phyloP scores from a whole-genome alignment of 768 basidiomycete genomes.

The Amanita pseudoporphyria region DNA sequence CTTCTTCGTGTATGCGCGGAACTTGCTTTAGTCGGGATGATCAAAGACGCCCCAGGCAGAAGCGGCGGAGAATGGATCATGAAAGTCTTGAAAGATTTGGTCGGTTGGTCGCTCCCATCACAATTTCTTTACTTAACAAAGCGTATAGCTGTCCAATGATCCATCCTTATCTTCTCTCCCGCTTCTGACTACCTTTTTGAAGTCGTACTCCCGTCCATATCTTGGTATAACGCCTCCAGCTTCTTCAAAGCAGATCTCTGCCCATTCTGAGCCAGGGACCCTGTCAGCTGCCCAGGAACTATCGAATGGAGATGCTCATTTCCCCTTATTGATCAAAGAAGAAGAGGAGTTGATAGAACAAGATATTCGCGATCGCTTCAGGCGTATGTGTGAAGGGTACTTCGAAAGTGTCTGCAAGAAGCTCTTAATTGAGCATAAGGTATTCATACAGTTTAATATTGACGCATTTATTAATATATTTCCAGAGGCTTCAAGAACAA shows the following conservation, averaged over 20 bases:
- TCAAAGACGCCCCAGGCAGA: constrained; percentile 57
- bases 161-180: constrained; percentile 82
- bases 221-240: constrained; percentile 61
- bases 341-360: constrained; percentile 74
- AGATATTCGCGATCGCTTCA: constrained; percentile 82
- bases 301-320: constrained; percentile 20
- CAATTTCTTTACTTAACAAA: constrained; percentile 5
- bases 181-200: constrained; percentile 84
- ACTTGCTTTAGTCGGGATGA: constrained; percentile 79
- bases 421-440: constrained; percentile 84
- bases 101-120: constrained; percentile 25
- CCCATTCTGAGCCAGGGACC: constrained; percentile 44
- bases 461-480: background rate
- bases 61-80: constrained; percentile 88
- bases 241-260: constrained; percentile 48
- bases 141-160: constrained; percentile 72
- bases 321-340: constrained; percentile 35
- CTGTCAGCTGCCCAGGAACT: constrained; percentile 31
- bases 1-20: constrained; percentile 84
- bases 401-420: constrained; percentile 90
- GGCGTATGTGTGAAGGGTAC: constrained; percentile 88
- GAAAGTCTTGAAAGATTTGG: constrained; percentile 78
- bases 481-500: constrained; percentile 89
- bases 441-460: constrained; percentile 16
- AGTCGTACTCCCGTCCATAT: constrained; percentile 82